Evolutionary conservation across 768 basidiomycete genomes (phyloP), one percentile per base, ranked within the genome.

Genomic region (Kwoniella heveanensis): DNA sequence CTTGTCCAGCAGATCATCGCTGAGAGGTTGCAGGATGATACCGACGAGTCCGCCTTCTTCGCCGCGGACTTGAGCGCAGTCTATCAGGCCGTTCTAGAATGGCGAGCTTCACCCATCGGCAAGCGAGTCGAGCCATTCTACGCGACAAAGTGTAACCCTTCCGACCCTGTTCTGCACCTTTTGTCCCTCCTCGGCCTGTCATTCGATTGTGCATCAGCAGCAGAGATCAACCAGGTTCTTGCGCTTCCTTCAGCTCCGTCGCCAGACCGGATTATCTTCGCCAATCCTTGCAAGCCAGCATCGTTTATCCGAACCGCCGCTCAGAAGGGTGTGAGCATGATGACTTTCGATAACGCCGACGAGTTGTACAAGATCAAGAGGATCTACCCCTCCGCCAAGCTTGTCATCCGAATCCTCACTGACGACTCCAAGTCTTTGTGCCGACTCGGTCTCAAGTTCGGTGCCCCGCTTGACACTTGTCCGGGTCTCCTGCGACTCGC

Each of bases 291-390:
- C 88, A 99, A 99, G 82, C 91, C 96, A 1, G 84, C 86, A 12
- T 95, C 92, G 0, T 97, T 94, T 82, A 85, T 99, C 72, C 90
- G 93, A 53, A 86, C 87, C 71, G 90, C 96, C 17, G 87, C 88
- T 46, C 87, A 85, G 71, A 80, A 83, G 30, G 88, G 90, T 22
- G 94, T 98, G 56, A 85, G 91, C 76, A 87, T 85, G 82, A 96
- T 97, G 95, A 97, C 95, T 5, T 99, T 99, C 78, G 96, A 99
- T 83, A 99, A 98, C 81, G 85, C 86, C 44, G 96, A 99, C 81
- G 96, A 99, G 79, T 83, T 99, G 19, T 85, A 89, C 86, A 99
- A 99, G 83, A 86, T 98, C 64, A 87, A 90, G 19, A 88, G 89
- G 32, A 81, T 84, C 5, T 87, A 93, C 78, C 91, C 93, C 0